These are phyloP conservation scores for Cenchrus fungigraminus DNA, from an alignment of 176 grass and related monocot species.

Conservation along the genomic window DNA sequence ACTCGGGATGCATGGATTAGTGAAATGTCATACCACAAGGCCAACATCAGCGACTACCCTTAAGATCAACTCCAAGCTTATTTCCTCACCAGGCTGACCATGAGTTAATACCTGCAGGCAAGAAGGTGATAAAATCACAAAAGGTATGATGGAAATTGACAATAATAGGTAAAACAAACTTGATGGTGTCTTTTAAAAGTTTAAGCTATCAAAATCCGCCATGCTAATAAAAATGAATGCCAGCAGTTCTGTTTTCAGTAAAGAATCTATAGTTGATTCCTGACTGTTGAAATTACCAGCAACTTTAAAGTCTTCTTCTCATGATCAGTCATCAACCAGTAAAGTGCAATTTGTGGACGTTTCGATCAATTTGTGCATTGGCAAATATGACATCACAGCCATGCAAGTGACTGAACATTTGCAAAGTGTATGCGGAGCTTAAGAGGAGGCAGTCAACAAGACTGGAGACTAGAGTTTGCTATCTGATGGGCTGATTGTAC, in stretches of 20 bases:
- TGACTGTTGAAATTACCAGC: not conserved
- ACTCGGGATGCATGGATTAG: not conserved
- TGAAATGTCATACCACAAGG: constrained; percentile 71
- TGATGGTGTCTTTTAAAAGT: not conserved
- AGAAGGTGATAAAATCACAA: constrained; percentile 7
- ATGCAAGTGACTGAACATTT: constrained; percentile 2
- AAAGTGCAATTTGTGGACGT: not conserved
- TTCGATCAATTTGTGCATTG: not conserved
- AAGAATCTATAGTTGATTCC: not conserved
- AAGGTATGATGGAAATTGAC: not conserved
- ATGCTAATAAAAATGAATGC: not conserved
- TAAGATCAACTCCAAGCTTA: constrained; percentile 87
- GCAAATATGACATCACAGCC: not conserved
- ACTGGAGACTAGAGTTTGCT: not conserved
- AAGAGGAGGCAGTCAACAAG: not conserved
- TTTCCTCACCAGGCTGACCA: constrained; percentile 88
- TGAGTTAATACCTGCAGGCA: constrained; percentile 75
- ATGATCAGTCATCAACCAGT: constrained; percentile 12
- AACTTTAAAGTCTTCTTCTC: not conserved
- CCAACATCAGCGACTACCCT: constrained; percentile 99
- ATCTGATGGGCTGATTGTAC: not conserved
- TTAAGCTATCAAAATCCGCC: constrained; percentile 15
- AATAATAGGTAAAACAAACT: constrained; percentile 1
- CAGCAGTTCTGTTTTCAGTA: not conserved
- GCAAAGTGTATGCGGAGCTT: not conserved